phyloP scores from a whole-genome alignment of 495 filamentous ascomycete species.

The Massariosphaeria phaeospora region DNA sequence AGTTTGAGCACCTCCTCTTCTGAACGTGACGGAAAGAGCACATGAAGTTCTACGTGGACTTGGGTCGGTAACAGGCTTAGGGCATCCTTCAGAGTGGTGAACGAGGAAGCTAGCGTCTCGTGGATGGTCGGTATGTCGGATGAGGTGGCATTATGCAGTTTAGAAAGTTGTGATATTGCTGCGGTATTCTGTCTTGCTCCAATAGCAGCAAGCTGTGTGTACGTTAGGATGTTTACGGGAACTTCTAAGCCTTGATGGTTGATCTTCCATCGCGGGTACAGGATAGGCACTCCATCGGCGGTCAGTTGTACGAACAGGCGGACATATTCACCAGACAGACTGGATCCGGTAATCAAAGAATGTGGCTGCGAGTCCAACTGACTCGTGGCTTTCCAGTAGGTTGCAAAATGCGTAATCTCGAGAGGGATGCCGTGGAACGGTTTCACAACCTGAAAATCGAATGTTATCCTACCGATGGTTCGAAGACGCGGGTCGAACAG shows the following conservation, averaged over 20 bases:
- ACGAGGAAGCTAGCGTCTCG: conserved; percentile 64
- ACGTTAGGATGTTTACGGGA: conserved; percentile 68
- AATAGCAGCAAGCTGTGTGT: conserved; percentile 65
- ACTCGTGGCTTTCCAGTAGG: conserved; percentile 98
- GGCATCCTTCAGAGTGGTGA: conserved; percentile 68
- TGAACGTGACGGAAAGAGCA: conserved; percentile 69
- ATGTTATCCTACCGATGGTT: conserved; percentile 90
- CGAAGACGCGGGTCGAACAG: conserved; percentile 88
- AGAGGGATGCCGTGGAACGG: conserved; percentile 90
- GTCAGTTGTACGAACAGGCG: conserved; percentile 88
- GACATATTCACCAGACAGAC: conserved; percentile 87
- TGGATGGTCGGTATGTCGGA: conserved; percentile 62
- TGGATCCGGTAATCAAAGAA: conserved; percentile 89
- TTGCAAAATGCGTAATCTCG: conserved; percentile 96
- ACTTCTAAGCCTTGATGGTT: conserved; percentile 73
- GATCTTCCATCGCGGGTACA: conserved; percentile 79
- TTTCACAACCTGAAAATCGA: conserved; percentile 93
- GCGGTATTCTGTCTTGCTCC: conserved; percentile 48
- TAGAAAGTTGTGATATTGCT: conserved; percentile 42
- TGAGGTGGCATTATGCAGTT: conserved; percentile 44
- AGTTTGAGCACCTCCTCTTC: conserved; percentile 66
- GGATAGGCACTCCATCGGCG: conserved; percentile 75
- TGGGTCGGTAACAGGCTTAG: conserved; percentile 65
- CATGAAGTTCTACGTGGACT: conserved; percentile 81
- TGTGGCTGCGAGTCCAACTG: conserved; percentile 76